Evolutionary conservation across 208 protist species (phyloP), one percentile per base, ranked within the genome.

Genomic region (Phytomonas serpens): DNA sequence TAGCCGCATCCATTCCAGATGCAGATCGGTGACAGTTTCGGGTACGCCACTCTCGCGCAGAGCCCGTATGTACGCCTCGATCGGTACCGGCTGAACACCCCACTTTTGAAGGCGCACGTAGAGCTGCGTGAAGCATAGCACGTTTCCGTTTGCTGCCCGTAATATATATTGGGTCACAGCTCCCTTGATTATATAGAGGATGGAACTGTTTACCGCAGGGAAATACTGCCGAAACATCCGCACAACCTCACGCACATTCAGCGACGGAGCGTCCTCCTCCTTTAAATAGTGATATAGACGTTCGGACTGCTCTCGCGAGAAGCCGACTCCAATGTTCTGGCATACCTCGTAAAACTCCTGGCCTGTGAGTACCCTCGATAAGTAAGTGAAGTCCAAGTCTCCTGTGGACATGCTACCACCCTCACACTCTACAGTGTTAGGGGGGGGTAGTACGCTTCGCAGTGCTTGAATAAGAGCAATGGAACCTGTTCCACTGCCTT

Each of bases 1-100:
- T 36, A 90, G 84, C 4, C 90, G 85, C 76, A 95, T 67, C 83
- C 86, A 92, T 77, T 95, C 90, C 7, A 93, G 62, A 33, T 92
- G 82, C 0, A 90, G 65, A 72, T 93, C 87, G 19, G 74, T 75
- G 7, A 90, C 68, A 7, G 75, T 71, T 9, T 75, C 77, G 19
- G 77, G 71, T 34, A 82, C 82, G 11, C 81, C 82, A 0, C 79
- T 76, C 11, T 67, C 71, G 40, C 86, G 84, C 38, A 95, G 67
- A 5, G 82, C 77, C 16, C n/a, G 31, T 19, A 93, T 64, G 68
- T 85, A 90, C 3, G 62, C 68, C 42, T 68, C 65, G n/a, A 95
- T 81, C 2, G 87, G 84, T 29, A 93, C 75, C 0, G 64, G 69
- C 9, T 71, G 78, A 0, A 79, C 61, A 3, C 85, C 83, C 52